Evolutionary conservation across 192 early-diverging fungal genomes (phyloP).

Genomic region (Backusella liffmaniae): DNA sequence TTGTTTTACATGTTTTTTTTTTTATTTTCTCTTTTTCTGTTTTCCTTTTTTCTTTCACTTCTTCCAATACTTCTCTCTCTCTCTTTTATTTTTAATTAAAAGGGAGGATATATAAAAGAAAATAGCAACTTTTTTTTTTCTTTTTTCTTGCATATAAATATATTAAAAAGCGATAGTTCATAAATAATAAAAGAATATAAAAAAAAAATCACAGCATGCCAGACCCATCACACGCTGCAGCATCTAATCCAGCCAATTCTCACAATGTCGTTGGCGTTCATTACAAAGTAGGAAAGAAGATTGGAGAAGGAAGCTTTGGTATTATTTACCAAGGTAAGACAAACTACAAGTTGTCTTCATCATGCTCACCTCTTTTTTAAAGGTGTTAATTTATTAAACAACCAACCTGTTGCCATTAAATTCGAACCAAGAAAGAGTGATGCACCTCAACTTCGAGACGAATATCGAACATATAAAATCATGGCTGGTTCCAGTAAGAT

Average conservation of each 20-base stretch:
- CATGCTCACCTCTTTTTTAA: not conserved
- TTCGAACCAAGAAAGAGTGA: constrained; percentile 96
- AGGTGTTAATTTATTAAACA: constrained; percentile 87
- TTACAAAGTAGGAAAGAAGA: constrained; percentile 94
- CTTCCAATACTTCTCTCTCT: not conserved
- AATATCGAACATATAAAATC: constrained; percentile 95
- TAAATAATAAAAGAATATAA: not conserved
- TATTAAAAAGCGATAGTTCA: not conserved
- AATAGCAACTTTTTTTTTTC: not conserved
- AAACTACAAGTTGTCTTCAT: not conserved
- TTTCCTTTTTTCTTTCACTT: not conserved
- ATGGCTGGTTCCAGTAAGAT: constrained; percentile 64
- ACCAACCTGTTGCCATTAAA: constrained; percentile 94
- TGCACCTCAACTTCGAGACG: constrained; percentile 95
- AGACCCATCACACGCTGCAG: not conserved
- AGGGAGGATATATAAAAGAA: not conserved
- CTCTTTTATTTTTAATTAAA: not conserved
- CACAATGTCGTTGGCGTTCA: constrained; percentile 88
- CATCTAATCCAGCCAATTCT: constrained; percentile 15
- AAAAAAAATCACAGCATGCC: not conserved
- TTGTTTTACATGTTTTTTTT: not conserved
- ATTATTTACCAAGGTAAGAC: constrained; percentile 95
- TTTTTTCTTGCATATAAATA: not conserved
- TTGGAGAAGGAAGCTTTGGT: constrained; percentile 98
- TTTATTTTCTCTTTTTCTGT: not conserved